Base-by-base conservation (phyloP, 2,329 filamentous ascomycete genomes). In the Epichloe brachyelytri region DNA sequence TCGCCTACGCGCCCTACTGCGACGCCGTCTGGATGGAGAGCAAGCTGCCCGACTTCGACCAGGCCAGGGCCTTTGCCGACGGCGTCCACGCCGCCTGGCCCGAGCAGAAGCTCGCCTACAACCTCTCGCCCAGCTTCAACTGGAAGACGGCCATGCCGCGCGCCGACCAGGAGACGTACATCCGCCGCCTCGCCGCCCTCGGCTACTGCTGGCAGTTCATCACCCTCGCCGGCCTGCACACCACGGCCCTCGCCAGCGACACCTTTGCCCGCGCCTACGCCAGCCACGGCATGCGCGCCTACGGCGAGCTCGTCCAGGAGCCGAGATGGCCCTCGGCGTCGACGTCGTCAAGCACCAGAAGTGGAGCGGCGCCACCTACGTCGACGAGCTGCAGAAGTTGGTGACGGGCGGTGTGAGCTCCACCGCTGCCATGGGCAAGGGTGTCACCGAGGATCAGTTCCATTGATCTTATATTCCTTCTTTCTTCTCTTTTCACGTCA, bases 201-300 rank as follows among this genome's bases (percentile, higher is more conserved):
- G 93, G 93, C 56, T 98, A 98, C 80, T 95, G 88, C 80, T 98
- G 93, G 93, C 93, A 98, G 71, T 98, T 98, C 77, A 98, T 98
- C 75, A 98, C 93, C n/a, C 81, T 98, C 45, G 93, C 91, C 5
- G 93, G 93, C 59, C 78, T 98, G 65, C 93, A 98, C 76, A 95
- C 88, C 55, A 96, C 88, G 4, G 93, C 91, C 38, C 80, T 98
- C 49, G 94, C 95, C 72, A 85, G 84, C 62, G 82, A 97, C 71
- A 82, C 84, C 56, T 98, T 98, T 71, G 83, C 88, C 54, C 80
- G 82, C 65, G 87, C 88, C 46, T 98, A 86, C 68, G 77, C 85
- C 52, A 74, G 80, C 67, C 74, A 85, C 54, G 91, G 91, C 52
- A 98, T 98, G 91, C 83, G 90, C 52, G 93, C 91, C 14, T 98